Base-by-base conservation (phyloP, 2,329 filamentous ascomycete species). In the Phyllosticta citriasiana region DNA sequence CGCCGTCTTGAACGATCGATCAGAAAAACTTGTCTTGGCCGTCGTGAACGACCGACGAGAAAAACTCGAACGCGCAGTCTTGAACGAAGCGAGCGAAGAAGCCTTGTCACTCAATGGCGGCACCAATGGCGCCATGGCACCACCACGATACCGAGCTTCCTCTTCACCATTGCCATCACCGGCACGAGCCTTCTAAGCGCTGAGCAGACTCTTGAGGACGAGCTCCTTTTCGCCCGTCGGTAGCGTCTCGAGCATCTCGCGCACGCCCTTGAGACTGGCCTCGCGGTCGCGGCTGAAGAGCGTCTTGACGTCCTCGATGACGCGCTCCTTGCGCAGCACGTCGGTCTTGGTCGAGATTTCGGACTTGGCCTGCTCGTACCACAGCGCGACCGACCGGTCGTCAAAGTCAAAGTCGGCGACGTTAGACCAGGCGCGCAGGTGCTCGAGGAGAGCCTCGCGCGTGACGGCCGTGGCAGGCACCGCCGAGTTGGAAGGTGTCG, bases 301-400 rank as follows among this genome's bases (percentile, higher is more conserved):
- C 57, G 86, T 82, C 7, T 90, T 87, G 67, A 91, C 84, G 68
- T 90, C 86, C 61, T 81, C 80, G 5, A 85, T 84, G 27, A 88
- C 81, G 52, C 84, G 82, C 63, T 96, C 89, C 4, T 83, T 82
- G 83, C 91, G 94, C 70, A 97, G 80, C 12, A 80, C 77, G 74
- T 97, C 91, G 27, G 97, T 85, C 84, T 94, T 96, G 65, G 88
- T 84, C 65, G 88, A 83, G 57, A 99, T 85, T 51, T 79, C 78
- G 80, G 93, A 90, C 72, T 90, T 83, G 79, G 97, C 94, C 78
- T 93, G 87, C 81, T 99, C 94, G 73, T 97, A 97, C 94, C 94
- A 99, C 68, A 87, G 83, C 3, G 92, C 90, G 27, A 97, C 94
- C 66, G 86, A 87, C 68, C 84, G 84, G 74, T 99, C 94, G 65